A percentile compares a stretch with the other conserved stretches of the same genome.
Evolutionary conservation across 768 basidiomycete species (phyloP).

Genomic region (Lentinula sp.): DNA sequence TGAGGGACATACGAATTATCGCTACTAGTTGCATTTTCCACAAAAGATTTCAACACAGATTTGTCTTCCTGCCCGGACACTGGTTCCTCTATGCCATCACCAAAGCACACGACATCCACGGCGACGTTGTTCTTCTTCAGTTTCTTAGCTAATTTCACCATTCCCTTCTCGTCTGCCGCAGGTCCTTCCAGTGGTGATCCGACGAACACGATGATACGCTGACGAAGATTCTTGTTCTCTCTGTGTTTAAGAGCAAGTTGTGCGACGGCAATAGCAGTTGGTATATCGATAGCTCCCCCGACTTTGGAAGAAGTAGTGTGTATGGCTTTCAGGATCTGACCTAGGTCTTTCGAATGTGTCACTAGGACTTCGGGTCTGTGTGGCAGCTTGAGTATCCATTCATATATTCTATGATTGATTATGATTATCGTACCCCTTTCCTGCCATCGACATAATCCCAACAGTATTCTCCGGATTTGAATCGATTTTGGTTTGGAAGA

Average conservation of each 20-base stretch:
- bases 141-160: constrained; percentile 91
- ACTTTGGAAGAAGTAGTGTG: constrained; percentile 66
- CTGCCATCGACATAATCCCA: constrained; percentile 97
- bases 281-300: constrained; percentile 78
- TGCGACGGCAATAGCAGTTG: constrained; percentile 88
- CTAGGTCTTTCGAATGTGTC: constrained; percentile 92
- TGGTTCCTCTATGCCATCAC: constrained; percentile 76
- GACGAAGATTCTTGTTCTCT: constrained; percentile 97
- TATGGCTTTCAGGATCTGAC: constrained; percentile 80
- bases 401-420: no score
- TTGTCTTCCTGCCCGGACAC: constrained; percentile 46
- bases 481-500: constrained; percentile 91
- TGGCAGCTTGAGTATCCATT: not conserved
- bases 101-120: constrained; percentile 86
- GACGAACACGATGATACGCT: constrained; percentile 92
- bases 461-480: constrained; percentile 98
- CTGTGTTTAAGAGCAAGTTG: constrained; percentile 96
- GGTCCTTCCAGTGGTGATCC: constrained; percentile 78
- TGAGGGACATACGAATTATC: constrained; percentile 75
- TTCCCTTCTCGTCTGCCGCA: constrained; percentile 68
- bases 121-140: constrained; percentile 99
- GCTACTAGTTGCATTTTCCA: constrained; percentile 72
- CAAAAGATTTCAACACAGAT: constrained; percentile 68
- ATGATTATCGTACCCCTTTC: constrained; percentile 66
- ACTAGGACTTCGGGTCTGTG: constrained; percentile 92